Base-by-base conservation (phyloP, 768 basidiomycete genomes). In the Leccinum incarnatum region DNA sequence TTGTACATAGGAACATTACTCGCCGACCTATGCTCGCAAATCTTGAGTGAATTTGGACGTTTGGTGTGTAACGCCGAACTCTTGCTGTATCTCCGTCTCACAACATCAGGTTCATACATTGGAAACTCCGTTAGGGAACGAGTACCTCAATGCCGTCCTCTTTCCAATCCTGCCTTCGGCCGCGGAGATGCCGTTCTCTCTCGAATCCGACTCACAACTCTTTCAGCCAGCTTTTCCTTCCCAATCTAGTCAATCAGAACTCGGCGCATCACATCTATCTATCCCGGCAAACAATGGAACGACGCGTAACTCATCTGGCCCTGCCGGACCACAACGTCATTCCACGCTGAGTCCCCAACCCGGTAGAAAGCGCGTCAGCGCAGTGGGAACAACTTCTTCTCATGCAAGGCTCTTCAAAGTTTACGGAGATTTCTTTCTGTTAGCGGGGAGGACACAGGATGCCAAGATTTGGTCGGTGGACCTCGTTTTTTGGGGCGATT, bases 371-470 rank as follows among this genome's bases (percentile, higher is more conserved):
- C 82, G 91, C 36, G 67, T 82, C 60, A 84, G 84, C 64, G 77
- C 81, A 47, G 78, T 86, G 64, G 84, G 88, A 17, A 82, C 83
- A 2, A 83, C 86, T 14, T 89, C 90, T 9, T 89, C 91, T 3
- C 90, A 90, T 73, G 96, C 89, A 25, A 79, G 96, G 56, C 79
- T 96, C 37, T 90, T 86, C 73, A 98, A 96, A 74, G 81, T 95
- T 25, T 80, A 93, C 14, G 96, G 87, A 1, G 94, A 98, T 71
- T 82, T 97, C 64, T 95, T 89, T 74, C 75, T 98, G 17, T 76
- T 98, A 25, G 82, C 93, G 7, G 96, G 97, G n/a, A 80, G 92
- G 62, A 82, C 85, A 37, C 84, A 86, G 51, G 95, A 98, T 67
- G 89, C 96, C 1, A 75, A 79, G 42, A 79, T 89, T 53, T 93